Percentiles rank a stretch among this genome's conserved stretches.
Conservation (phyloP, 164 flowering plant species). For the Buxus sempervirens region DNA sequence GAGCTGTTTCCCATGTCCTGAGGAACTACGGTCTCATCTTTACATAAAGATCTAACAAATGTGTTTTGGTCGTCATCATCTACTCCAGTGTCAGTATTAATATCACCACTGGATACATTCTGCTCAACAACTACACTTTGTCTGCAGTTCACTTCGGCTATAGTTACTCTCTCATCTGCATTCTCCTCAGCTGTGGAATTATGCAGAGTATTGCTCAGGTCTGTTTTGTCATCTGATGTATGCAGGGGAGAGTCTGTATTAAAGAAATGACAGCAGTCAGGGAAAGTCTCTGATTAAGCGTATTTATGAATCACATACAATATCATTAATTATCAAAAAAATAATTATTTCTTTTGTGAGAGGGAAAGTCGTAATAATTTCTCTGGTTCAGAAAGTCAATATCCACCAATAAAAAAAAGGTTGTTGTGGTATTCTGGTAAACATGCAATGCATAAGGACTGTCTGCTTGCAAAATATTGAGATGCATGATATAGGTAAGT, state of each 20-base stretch:
- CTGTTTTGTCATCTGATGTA: slow-evolving; percentile 16
- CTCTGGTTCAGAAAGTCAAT: too few relatives aligned
- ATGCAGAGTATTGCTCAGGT: slow-evolving; percentile 14
- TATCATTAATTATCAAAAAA: too few relatives aligned
- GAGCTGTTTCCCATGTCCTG: slow-evolving; percentile 7
- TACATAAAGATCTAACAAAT: slow-evolving; percentile 7
- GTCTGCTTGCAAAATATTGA: slow-evolving; percentile 1
- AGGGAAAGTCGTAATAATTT: too few relatives aligned
- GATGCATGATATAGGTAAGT: slow-evolving; percentile 12
- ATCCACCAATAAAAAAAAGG: too few relatives aligned
- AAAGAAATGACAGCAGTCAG: slow-evolving; percentile 4
- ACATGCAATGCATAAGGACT: neutral
- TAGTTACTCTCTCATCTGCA: slow-evolving; percentile 23
- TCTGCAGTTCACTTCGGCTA: slow-evolving; percentile 25
- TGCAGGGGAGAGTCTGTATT: slow-evolving; percentile 58
- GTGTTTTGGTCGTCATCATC: slow-evolving; percentile 22
- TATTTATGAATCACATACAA: neutral
- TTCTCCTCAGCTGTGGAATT: slow-evolving; percentile 20
- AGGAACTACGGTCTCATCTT: slow-evolving; percentile 14
- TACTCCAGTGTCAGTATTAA: slow-evolving; percentile 15
- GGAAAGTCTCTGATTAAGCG: neutral
- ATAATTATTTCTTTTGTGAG: too few relatives aligned
- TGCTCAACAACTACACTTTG: slow-evolving; percentile 21
- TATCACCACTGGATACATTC: slow-evolving; percentile 12
- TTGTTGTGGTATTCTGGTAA: neutral